Evolutionary conservation across 2,329 filamentous ascomycete species (phyloP).

Genomic region (Tolypocladium capitatum): DNA sequence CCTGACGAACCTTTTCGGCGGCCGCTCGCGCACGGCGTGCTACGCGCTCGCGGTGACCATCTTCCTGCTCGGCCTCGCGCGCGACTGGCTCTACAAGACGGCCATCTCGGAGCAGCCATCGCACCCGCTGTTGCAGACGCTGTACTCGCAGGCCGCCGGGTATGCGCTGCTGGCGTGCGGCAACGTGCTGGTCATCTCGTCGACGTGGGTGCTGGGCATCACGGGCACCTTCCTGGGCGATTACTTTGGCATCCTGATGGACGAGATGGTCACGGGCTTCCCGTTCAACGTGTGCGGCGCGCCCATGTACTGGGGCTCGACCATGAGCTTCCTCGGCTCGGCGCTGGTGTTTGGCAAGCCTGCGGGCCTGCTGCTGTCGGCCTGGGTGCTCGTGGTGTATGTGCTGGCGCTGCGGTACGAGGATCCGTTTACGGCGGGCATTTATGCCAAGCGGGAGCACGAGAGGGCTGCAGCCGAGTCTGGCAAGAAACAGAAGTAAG

Average conservation of each 20-base stretch:
- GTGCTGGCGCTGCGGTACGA: slow-evolving; percentile 71
- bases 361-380: slow-evolving; percentile 67
- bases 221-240: slow-evolving; percentile 95
- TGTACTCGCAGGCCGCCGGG: slow-evolving; percentile 47
- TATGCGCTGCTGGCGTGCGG: slow-evolving; percentile 60
- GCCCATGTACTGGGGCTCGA: slow-evolving; percentile 95
- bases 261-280: slow-evolving; percentile 84
- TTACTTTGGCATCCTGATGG: slow-evolving; percentile 98
- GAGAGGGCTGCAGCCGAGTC: slow-evolving; percentile 34
- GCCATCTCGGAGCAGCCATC: slow-evolving; percentile 66
- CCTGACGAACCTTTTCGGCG: slow-evolving; percentile 75
- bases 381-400: slow-evolving; percentile 65
- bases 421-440: slow-evolving; percentile 86
- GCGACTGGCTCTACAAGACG: slow-evolving; percentile 76
- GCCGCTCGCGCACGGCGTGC: slow-evolving; percentile 67
- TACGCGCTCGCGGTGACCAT: slow-evolving; percentile 82
- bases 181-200: slow-evolving; percentile 75
- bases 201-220: slow-evolving; percentile 83
- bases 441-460: slow-evolving; percentile 75
- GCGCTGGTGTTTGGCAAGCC: slow-evolving; percentile 78
- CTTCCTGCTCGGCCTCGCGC: slow-evolving; percentile 80
- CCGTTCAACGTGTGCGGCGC: slow-evolving; percentile 85
- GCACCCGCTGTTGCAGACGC: slow-evolving; percentile 56
- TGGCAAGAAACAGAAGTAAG: slow-evolving; percentile 39
- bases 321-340: slow-evolving; percentile 80